These are phyloP conservation scores for Aspergillus novofumigatus DNA, from an alignment of 2,329 filamentous ascomycete genomes.

Conservation along the genomic window DNA sequence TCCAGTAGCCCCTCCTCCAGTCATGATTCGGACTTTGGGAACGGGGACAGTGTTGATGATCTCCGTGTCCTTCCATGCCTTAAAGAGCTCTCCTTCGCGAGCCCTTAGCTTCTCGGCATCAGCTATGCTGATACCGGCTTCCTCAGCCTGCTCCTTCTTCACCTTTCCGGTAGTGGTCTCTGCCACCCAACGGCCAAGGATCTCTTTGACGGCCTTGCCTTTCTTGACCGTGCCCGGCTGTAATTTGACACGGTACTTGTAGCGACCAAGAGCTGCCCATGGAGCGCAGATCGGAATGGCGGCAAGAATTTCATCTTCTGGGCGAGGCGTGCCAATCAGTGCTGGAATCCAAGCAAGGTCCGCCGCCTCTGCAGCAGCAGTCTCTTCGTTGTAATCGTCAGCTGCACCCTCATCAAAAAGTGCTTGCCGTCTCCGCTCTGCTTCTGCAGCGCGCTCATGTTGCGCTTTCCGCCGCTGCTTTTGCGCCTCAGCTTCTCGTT, in stretches of 20 bases:
- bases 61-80: slow-evolving; percentile 75
- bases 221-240: slow-evolving; percentile 89
- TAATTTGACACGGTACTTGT: slow-evolving; percentile 93
- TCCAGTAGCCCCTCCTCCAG: slow-evolving; percentile 54
- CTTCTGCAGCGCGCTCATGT: slow-evolving; percentile 69
- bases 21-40: slow-evolving; percentile 74
- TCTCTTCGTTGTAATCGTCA: slow-evolving; percentile 57
- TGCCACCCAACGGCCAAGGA: slow-evolving; percentile 73
- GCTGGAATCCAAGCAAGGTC: slow-evolving; percentile 57
- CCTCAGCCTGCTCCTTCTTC: slow-evolving; percentile 54
- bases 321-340: slow-evolving; percentile 70
- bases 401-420: slow-evolving; percentile 66
- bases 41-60: slow-evolving; percentile 77
- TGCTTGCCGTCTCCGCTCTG: slow-evolving; percentile 61
- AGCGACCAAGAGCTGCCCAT: slow-evolving; percentile 59
- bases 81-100: slow-evolving; percentile 78
- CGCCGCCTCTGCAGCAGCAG: slow-evolving; percentile 43
- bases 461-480: slow-evolving; percentile 74
- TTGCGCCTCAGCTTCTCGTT: slow-evolving; percentile 67
- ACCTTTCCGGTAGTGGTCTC: slow-evolving; percentile 51
- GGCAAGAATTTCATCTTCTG: slow-evolving; percentile 69
- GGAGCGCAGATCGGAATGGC: slow-evolving; percentile 61
- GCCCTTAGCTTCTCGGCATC: slow-evolving; percentile 78
- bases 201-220: slow-evolving; percentile 88
- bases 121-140: slow-evolving; percentile 43